Percentiles rank a stretch among this genome's conserved stretches.
These are phyloP conservation scores for Myriosclerotinia duriaeana DNA, from an alignment of 2,329 filamentous ascomycete species.

Conservation along the genomic window DNA sequence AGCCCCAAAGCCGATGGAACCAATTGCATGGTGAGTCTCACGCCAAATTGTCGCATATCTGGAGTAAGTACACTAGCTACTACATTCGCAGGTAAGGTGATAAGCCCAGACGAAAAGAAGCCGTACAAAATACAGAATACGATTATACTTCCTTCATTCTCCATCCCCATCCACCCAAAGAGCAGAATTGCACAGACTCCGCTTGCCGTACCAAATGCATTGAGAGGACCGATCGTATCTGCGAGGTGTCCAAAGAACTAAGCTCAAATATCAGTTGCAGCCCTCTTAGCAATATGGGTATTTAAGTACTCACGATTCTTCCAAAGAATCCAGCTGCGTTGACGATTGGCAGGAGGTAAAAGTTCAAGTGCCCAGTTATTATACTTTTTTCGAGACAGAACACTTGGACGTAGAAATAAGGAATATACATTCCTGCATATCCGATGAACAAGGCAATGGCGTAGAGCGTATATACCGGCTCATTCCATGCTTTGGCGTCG, in stretches of 20 bases:
- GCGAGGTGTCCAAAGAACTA: conserved; percentile 50
- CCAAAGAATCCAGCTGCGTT: conserved; percentile 27
- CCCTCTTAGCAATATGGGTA: background rate
- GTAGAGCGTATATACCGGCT: conserved; percentile 10
- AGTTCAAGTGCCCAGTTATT: background rate
- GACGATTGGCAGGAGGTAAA: conserved; percentile 27
- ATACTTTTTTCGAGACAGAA: conserved; percentile 5
- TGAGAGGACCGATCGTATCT: conserved; percentile 52
- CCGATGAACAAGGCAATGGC: conserved; percentile 9
- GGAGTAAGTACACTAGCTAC: conserved; percentile 8
- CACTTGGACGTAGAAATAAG: conserved; percentile 16
- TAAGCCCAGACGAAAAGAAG: conserved; percentile 1
- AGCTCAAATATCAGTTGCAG: background rate
- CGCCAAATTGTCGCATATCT: conserved; percentile 9
- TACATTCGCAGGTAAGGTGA: background rate
- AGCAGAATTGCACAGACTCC: conserved; percentile 17
- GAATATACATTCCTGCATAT: conserved; percentile 14
- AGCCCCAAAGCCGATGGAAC: conserved; percentile 5
- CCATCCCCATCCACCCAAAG: conserved; percentile 45
- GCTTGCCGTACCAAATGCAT: conserved; percentile 42
- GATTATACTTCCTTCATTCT: background rate
- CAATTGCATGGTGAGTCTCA: conserved; percentile 12
- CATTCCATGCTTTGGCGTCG: conserved; percentile 16
- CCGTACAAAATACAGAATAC: conserved; percentile 19
- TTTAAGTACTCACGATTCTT: conserved; percentile 20